These are phyloP conservation scores for Pisolithus thermaeus DNA, from an alignment of 1,284 basidiomycete genomes.

Conservation along the genomic window DNA sequence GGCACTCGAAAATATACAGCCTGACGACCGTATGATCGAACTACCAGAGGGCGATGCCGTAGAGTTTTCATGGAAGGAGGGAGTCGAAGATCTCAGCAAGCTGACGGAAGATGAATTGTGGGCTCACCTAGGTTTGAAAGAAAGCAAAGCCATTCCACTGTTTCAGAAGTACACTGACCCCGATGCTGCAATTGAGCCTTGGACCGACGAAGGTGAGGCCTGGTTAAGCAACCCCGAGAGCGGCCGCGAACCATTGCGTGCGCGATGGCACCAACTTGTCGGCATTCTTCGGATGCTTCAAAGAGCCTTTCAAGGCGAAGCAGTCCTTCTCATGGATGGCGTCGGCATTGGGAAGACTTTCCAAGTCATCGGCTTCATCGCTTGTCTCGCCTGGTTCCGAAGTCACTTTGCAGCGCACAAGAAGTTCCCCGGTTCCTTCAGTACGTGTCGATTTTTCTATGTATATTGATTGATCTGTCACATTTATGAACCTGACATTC, in stretches of 20 bases:
- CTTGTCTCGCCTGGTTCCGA: neutral
- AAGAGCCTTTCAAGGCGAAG: neutral
- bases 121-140: neutral
- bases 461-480: no score
- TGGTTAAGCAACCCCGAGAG: neutral
- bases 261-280: slow-evolving; percentile 13
- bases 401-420: no score
- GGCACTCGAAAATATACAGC: no score
- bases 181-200: neutral
- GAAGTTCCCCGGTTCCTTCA: no score
- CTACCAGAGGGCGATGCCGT: no score
- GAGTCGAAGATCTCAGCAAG: no score
- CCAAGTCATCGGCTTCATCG: slow-evolving; percentile 8
- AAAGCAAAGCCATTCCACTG: neutral
- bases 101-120: slow-evolving; percentile 10
- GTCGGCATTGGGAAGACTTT: slow-evolving; percentile 13
- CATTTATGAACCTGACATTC: no score
- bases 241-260: neutral
- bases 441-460: no score
- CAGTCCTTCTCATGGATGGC: slow-evolving; percentile 11
- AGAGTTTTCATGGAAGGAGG: no score
- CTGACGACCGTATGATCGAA: no score
- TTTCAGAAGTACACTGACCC: slow-evolving; percentile 8
- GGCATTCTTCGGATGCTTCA: slow-evolving; percentile 12
- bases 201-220: slow-evolving; percentile 1